These are phyloP conservation scores for Suillus occidentalis DNA, from an alignment of 768 basidiomycete genomes.

Conservation along the genomic window DNA sequence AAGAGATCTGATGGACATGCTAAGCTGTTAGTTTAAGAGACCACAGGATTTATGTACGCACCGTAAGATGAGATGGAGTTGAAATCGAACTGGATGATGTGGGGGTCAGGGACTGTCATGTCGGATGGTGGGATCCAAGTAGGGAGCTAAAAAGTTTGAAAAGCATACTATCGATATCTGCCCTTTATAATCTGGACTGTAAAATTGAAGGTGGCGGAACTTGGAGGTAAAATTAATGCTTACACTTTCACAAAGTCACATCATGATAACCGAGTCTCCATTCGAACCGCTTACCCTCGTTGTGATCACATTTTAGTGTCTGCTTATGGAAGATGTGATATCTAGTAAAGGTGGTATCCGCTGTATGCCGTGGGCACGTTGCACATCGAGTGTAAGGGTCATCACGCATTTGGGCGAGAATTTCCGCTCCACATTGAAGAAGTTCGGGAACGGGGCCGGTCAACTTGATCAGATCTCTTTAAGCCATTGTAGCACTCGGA, in stretches of 20 bases:
- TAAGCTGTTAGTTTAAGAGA: neutral
- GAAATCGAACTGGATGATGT: slow-evolving; percentile 11
- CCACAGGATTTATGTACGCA: neutral
- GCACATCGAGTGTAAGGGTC: slow-evolving; percentile 9
- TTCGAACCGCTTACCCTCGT: slow-evolving; percentile 19
- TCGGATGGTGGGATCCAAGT: neutral
- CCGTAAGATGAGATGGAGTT: slow-evolving; percentile 8
- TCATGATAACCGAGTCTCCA: slow-evolving; percentile 13
- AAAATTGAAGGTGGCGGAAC: slow-evolving; percentile 15
- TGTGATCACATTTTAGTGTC: slow-evolving; percentile 29
- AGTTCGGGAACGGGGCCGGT: slow-evolving; percentile 2
- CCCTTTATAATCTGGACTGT: slow-evolving; percentile 25
- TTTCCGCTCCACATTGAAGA: slow-evolving; percentile 1
- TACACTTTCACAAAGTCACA: slow-evolving; percentile 29
- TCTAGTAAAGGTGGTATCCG: slow-evolving; percentile 12
- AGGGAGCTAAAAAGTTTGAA: neutral
- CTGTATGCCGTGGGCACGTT: slow-evolving; percentile 27
- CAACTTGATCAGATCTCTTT: neutral
- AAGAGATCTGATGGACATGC: neutral
- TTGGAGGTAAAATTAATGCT: slow-evolving; percentile 5
- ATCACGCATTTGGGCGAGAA: neutral
- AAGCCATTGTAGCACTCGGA: neutral
- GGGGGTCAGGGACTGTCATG: slow-evolving; percentile 17
- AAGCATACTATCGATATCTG: slow-evolving; percentile 9
- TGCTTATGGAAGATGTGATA: slow-evolving; percentile 16